Percentiles rank a stretch among this genome's conserved stretches.
Conservation (phyloP, 2,329 filamentous ascomycete species). For the Aspergillus melleus region DNA sequence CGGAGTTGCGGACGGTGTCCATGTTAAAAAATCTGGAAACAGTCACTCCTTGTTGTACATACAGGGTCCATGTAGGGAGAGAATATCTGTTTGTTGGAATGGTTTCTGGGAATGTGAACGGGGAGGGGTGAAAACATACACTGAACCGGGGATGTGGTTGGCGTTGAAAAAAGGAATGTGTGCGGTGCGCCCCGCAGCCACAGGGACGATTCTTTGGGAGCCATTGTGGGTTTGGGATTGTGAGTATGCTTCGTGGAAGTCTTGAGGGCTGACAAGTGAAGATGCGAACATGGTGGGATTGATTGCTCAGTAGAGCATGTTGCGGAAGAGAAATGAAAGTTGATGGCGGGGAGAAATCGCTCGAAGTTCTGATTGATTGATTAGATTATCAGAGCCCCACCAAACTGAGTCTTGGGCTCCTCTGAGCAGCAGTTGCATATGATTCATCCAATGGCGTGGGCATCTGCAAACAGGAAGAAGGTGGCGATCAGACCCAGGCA, state of each 20-base stretch:
- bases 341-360: neutral
- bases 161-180: constrained; percentile 13
- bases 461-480: too few relatives aligned
- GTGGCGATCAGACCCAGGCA: too few relatives aligned
- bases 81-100: neutral
- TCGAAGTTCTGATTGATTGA: too few relatives aligned
- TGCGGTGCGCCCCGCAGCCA: constrained; percentile 23
- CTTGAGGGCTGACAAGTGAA: constrained; percentile 13
- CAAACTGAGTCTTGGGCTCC: too few relatives aligned
- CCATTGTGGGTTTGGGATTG: neutral
- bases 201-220: constrained; percentile 20
- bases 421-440: too few relatives aligned
- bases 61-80: neutral
- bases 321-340: neutral
- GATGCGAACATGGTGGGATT: constrained; percentile 4
- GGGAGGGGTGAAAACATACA: constrained; percentile 15
- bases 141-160: constrained; percentile 25
- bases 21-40: constrained; percentile 30
- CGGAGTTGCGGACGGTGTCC: constrained; percentile 23
- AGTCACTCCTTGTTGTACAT: neutral
- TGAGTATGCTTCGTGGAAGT: constrained; percentile 11
- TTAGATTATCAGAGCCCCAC: too few relatives aligned
- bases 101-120: neutral
- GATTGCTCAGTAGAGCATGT: neutral
- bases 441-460: too few relatives aligned